Evolutionary conservation across 2,329 filamentous ascomycete genomes (phyloP), one percentile per base, ranked within the genome.

Genomic region (Aspergillus terreus): DNA sequence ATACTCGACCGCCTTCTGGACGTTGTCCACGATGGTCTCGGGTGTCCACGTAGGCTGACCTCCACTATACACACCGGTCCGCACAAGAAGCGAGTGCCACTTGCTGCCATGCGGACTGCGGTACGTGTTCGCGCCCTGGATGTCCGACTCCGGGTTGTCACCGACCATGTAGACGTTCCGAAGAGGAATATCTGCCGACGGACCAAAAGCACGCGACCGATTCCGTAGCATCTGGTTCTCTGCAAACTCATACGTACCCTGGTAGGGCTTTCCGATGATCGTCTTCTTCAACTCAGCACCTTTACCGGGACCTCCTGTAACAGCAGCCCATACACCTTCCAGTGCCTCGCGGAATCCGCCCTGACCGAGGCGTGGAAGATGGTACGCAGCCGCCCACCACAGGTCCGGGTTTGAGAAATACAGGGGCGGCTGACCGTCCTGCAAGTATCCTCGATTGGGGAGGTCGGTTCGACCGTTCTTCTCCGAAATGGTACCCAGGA

Each of bases 321-420:
- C 75, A 17, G 84, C 82, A 5, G 76, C 69, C 90, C 91, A 96
- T 1, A 94, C 80, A 0, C 91, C 92, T 58, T 85, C 82, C 14
- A 97, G 73, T 0, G 91, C 88, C 42, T 87, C 87, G 55, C 89
- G 83, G 71, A 97, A 97, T 1, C 89, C 91, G 15, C 94, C 94
- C 69, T 96, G 94, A 1, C 92, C 94, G 40, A 97, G 82, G 4
- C 94, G 86, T 27, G 92, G 90, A 46, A 92, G 81, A 54, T 88
- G 89, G 70, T 95, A 92, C 32, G 82, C 82, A 1, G 91, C 87
- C 47, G 90, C 88, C 92, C 92, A 99, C 63, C 91, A 81, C 3
- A 97, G 76, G 71, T 99, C 94, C 1, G 89, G 84, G 70, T 97
- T 97, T 43, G 86, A 92, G 70, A 95, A 96, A 76, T 87, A 95